Conservation (phyloP, 2,329 filamentous ascomycete genomes). For the Cladosporium sp. region DNA sequence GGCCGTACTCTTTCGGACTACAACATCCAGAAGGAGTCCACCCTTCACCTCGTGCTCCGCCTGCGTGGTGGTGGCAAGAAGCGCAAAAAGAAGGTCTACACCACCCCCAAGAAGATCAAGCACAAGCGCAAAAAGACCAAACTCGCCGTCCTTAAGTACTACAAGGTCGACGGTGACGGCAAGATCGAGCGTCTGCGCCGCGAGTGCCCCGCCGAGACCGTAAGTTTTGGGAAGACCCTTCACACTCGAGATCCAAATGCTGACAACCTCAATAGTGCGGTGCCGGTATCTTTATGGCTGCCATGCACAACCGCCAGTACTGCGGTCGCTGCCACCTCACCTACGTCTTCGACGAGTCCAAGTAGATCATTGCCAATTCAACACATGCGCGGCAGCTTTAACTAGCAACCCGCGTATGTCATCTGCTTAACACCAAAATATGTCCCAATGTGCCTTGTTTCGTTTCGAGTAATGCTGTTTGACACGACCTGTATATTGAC, state of each 20-base stretch:
- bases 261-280: constrained; percentile 69
- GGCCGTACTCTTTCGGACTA: constrained; percentile 98
- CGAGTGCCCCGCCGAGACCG: constrained; percentile 91
- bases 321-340: constrained; percentile 73
- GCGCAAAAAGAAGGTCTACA: constrained; percentile 99
- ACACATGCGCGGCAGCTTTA: constrained; percentile 16
- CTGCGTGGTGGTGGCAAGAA: constrained; percentile 99
- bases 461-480: background rate
- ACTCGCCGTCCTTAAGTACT: constrained; percentile 99
- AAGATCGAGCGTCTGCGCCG: constrained; percentile 99
- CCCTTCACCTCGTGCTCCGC: constrained; percentile 95
- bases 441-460: background rate
- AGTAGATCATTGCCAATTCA: constrained; percentile 29
- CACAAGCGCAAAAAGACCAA: constrained; percentile 99
- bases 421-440: constrained; percentile 4
- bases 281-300: constrained; percentile 99
- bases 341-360: constrained; percentile 66
- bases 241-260: constrained; percentile 22
- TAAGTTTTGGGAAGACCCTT: constrained; percentile 52
- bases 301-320: constrained; percentile 99
- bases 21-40: constrained; percentile 99
- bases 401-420: constrained; percentile 10
- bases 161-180: constrained; percentile 99
- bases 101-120: constrained; percentile 99
- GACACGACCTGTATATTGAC: background rate